Base-by-base conservation (phyloP, 83 land plant species). In the Picea abies region DNA sequence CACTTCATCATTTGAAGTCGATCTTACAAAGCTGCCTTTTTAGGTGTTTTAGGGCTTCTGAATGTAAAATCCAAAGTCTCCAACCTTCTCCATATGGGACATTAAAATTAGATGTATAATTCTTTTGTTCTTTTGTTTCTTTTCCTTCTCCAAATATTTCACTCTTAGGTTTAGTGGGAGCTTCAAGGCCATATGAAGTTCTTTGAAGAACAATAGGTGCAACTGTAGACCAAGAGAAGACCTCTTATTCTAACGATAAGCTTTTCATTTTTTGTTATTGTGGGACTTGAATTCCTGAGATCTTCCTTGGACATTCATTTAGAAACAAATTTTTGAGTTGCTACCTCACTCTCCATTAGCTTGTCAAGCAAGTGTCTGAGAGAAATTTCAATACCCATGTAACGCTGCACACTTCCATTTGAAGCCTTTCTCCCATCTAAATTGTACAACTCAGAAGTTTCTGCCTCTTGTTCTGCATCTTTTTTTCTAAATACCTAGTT, bases 341-440 rank as follows among this genome's bases (percentile, higher is more conserved):
- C 93, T 64, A 90, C 82, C 73, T 61, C 76, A 26, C 64, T 41
- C 5, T 91, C 95, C 93, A 93, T 90, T 17, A 86, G 87, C n/a
- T 84, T 67, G 61, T 25, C 67, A 64, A 93, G 87, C 63, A 89
- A 67, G 78, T 89, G 79, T 49, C 88, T 81, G 17, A 90, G 83
- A 17, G 93, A 93, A 80, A 90, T 84, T 81, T 89, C 77, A 44
- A 12, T 47, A 44, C 3, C 58, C 58, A 73, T 8, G 16, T 39
- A 20, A 71, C 49, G 44, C 41, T 71, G 76, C n/a, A 71, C 4
- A 71, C 76, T 71, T 41, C 20, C 20, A 10, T 35, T 71, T 71
- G 52, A 71, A 32, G 76, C 41, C 17, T 39, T 47, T 71, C 20
- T 71, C 22, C 79, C 60, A 65, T 60, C 23, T 66, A 62, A 23